A percentile compares a stretch with the other conserved stretches of the same genome.
Evolutionary conservation across 495 filamentous ascomycete species (phyloP).

Genomic region (Aspergillus campestris): DNA sequence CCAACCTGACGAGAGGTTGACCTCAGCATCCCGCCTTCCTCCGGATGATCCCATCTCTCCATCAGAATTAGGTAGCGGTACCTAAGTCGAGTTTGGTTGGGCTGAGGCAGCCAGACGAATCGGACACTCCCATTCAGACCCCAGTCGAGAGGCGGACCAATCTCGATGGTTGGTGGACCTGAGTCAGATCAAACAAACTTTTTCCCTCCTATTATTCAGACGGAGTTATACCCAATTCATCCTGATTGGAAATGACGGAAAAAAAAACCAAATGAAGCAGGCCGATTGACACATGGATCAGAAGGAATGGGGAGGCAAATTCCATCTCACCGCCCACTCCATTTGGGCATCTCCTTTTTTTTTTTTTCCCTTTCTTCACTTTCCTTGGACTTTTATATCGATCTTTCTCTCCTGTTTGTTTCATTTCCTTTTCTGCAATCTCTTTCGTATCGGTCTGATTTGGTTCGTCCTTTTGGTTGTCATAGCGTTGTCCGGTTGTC

Average conservation of each 20-base stretch:
- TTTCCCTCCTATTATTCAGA: no score
- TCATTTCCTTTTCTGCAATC: not conserved
- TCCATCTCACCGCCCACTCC: constrained; percentile 3
- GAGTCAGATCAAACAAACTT: no score
- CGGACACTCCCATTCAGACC: no score
- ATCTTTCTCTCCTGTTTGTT: not conserved
- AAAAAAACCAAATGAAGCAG: not conserved
- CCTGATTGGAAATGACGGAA: not conserved
- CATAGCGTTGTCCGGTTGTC: not conserved
- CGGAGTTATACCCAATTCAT: no score
- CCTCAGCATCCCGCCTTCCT: no score
- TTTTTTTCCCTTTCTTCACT: constrained; percentile 22
- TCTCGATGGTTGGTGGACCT: no score
- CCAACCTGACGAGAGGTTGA: no score
- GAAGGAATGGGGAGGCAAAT: constrained; percentile 56
- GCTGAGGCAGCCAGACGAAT: no score
- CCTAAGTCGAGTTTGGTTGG: no score
- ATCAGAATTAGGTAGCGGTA: no score
- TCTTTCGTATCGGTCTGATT: not conserved
- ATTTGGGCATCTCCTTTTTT: constrained; percentile 4
- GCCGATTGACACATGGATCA: not conserved
- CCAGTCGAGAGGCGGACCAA: no score
- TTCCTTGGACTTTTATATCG: constrained; percentile 14
- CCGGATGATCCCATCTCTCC: no score
- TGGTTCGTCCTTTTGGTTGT: not conserved